These are phyloP conservation scores for Lentinula raphanica DNA, from an alignment of 768 basidiomycete genomes.

Conservation along the genomic window DNA sequence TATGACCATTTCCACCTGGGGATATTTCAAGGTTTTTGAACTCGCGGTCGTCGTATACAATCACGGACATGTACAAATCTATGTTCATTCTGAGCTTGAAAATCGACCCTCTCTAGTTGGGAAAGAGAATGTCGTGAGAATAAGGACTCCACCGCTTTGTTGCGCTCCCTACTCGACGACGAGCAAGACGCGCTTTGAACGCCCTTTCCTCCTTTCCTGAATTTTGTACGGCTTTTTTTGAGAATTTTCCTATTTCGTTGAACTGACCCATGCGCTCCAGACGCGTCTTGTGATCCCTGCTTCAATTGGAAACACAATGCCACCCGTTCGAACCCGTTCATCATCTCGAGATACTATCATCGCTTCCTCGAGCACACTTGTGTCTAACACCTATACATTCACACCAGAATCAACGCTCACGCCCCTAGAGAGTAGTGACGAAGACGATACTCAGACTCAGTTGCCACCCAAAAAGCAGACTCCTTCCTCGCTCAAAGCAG, in stretches of 20 bases:
- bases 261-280: not conserved
- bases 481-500: not conserved
- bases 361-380: not conserved
- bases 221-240: not conserved
- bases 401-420: not conserved
- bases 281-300: not conserved
- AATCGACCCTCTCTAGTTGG: not conserved
- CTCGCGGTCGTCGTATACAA: not conserved
- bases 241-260: not conserved
- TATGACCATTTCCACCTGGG: not conserved
- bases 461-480: not conserved
- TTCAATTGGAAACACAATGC: not conserved
- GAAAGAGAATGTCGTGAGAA: not conserved
- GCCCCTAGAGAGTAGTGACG: not conserved
- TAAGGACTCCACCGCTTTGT: not conserved
- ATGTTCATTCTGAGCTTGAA: not conserved
- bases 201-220: not conserved
- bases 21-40: not conserved
- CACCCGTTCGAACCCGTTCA: not conserved
- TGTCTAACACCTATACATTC: not conserved
- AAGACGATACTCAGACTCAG: not conserved
- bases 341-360: not conserved
- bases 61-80: not conserved
- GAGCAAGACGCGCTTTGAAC: not conserved
- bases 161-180: not conserved